phyloP scores from a whole-genome alignment of 129 eudicot genomes.

The Artemisia annua region DNA sequence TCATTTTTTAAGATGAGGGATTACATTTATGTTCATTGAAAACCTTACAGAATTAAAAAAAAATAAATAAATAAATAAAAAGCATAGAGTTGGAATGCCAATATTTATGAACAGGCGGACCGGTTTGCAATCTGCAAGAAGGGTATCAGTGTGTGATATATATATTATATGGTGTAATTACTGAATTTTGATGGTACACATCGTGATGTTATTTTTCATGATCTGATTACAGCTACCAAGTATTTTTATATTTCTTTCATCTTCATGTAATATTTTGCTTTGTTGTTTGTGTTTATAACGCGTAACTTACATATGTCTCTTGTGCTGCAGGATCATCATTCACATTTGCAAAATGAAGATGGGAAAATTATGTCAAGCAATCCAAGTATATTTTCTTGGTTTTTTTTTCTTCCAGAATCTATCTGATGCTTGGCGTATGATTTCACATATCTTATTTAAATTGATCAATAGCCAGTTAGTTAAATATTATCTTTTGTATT shows the following conservation, averaged over 20 bases:
- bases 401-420: background rate
- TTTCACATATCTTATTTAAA: background rate
- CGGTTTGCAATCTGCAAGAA: background rate
- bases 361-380: background rate
- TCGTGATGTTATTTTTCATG: no score
- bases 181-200: no score
- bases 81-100: no score
- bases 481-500: background rate
- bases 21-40: no score
- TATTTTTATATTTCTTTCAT: no score
- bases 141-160: background rate
- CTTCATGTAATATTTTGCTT: background rate
- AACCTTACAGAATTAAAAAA: no score
- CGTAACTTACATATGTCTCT: background rate
- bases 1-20: no score
- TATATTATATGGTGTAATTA: background rate
- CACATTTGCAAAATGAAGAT: background rate
- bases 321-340: background rate
- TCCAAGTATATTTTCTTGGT: background rate
- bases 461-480: background rate
- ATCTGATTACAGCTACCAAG: no score
- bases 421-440: background rate
- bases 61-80: no score
- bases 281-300: background rate
- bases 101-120: no score